Conservation (phyloP, 192 early-diverging fungal species). For the Thamnidium elegans region DNA sequence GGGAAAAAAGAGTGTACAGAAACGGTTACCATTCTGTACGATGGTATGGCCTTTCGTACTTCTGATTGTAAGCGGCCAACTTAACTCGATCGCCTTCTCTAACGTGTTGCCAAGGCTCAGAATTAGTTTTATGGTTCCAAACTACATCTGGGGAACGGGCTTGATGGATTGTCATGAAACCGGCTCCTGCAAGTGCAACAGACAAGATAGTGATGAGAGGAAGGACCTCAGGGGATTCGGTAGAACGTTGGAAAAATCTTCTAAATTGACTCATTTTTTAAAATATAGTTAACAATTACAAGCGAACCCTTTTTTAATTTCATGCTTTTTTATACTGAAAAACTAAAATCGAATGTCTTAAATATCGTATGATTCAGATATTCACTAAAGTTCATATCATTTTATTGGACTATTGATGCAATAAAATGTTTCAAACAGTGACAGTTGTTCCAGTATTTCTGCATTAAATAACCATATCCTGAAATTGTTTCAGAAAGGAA, state of each 20-base stretch:
- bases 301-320: too few species aligned
- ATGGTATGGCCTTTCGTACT: constrained; percentile 20
- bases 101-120: constrained; percentile 16
- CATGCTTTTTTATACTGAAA: too few species aligned
- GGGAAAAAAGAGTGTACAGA: not conserved
- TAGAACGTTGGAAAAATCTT: not conserved
- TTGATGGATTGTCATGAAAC: constrained; percentile 23
- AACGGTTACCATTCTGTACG: constrained; percentile 7
- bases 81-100: constrained; percentile 22
- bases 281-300: not conserved
- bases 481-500: too few species aligned
- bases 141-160: constrained; percentile 33
- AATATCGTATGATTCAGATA: too few species aligned
- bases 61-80: constrained; percentile 16
- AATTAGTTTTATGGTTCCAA: constrained; percentile 22
- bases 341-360: too few species aligned
- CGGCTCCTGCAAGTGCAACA: constrained; percentile 18
- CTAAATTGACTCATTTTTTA: not conserved
- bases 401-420: too few species aligned
- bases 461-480: too few species aligned
- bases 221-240: constrained; percentile 23
- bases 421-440: too few species aligned
- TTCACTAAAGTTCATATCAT: too few species aligned
- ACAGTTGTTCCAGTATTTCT: too few species aligned
- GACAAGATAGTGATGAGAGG: constrained; percentile 23